These are phyloP conservation scores for Kodamaea arcana DNA, from an alignment of 1,139 yeast genomes.

Conservation along the genomic window DNA sequence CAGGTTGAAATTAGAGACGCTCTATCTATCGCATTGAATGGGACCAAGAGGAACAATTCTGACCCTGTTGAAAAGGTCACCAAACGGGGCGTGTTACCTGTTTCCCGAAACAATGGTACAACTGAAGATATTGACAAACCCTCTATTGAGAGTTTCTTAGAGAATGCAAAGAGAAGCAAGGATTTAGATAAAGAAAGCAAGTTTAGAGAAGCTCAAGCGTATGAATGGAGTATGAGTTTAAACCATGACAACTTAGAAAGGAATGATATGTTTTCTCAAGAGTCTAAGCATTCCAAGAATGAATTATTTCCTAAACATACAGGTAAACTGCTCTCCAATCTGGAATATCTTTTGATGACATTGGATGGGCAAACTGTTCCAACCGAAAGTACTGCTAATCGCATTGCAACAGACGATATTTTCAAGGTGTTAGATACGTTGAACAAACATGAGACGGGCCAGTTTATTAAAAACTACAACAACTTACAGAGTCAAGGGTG, in stretches of 20 bases:
- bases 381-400: conserved; percentile 38
- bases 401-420: conserved; percentile 39
- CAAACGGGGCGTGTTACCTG: neutral
- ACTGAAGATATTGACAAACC: conserved; percentile 12
- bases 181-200: conserved; percentile 38
- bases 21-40: conserved; percentile 19
- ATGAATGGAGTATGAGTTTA: conserved; percentile 46
- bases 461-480: conserved; percentile 26
- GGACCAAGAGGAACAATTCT: conserved; percentile 1
- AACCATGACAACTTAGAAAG: conserved; percentile 39
- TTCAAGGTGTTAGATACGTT: conserved; percentile 42
- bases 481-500: conserved; percentile 39
- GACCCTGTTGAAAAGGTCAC: conserved; percentile 3
- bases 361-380: conserved; percentile 39
- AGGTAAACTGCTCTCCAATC: conserved; percentile 4
- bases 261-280: conserved; percentile 51
- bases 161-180: conserved; percentile 36
- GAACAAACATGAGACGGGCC: conserved; percentile 24
- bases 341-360: conserved; percentile 45
- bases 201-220: conserved; percentile 49
- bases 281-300: neutral
- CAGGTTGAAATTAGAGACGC: conserved; percentile 20
- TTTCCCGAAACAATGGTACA: conserved; percentile 3
- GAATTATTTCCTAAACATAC: conserved; percentile 1
- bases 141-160: conserved; percentile 36